Base-by-base conservation (phyloP, 2,329 filamentous ascomycete species). In the Westerdykella ornata region DNA sequence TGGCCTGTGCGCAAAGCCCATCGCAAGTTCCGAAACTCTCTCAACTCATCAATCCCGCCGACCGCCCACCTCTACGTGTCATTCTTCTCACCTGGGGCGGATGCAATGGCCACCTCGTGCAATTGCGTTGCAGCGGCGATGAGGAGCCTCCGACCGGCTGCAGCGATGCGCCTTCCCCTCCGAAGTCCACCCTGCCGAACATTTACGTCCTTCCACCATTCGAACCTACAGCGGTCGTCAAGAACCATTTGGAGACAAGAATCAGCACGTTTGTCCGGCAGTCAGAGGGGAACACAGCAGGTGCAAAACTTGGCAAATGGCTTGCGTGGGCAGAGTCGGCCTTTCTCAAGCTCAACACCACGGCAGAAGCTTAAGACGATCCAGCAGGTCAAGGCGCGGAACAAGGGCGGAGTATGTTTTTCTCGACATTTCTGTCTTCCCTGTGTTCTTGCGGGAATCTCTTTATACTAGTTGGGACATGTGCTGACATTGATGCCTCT, bases 321-420 rank as follows among this genome's bases (percentile, higher is more conserved):
- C 41, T 37, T 34, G 30, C 45, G 48, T 20, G 38, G 42, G 12
- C 51, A 53, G 36, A 36, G 37, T 36, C 52, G 59, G 13, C 30
- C 39, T 2, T 65, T 66, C 38, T 57, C 62, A 13, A 55, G 53
- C 30, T 57, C 62, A 4, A 34, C 54, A 22, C 42, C 55, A 20
- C 53, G 59, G 30, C 46, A 42, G 22, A 54, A 53, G 38, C 58
- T 64, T 44, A 64, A 59, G 54, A 66, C 62, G 6, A 62, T 66
- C 35, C 54, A 64, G 48, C 55, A 66, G 43, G 59, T 65, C 30
- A 45, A 48, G 26, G 57, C 62, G 17, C 51, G 62, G 38, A 64
- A 66, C 35, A 60, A 58, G 48, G 55, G 57, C 32, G 62, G 62
- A 38, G 60, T 63, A 62, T 13, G 58, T 47, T 5, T 29, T 20